Evolutionary conservation across 257 asterid species (phyloP).

Genomic region (Solanum neorickii): DNA sequence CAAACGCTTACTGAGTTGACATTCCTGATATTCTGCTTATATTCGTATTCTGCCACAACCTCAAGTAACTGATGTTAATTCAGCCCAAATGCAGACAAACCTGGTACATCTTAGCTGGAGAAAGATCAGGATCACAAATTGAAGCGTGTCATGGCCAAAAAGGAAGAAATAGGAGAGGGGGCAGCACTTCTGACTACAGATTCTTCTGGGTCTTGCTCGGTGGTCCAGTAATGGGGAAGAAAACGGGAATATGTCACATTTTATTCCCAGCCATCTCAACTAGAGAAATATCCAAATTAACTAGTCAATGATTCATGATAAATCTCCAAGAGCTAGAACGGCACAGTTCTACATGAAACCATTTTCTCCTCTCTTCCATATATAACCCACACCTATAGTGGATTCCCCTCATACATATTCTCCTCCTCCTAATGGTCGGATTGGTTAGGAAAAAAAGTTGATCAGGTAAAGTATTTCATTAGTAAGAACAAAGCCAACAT

Average conservation of each 20-base stretch:
- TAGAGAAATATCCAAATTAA: neutral
- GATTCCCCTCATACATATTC: neutral
- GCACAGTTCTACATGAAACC: neutral
- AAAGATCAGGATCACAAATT: neutral
- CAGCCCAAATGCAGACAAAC: neutral
- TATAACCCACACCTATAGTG: neutral
- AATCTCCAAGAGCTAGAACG: neutral
- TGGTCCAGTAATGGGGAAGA: neutral
- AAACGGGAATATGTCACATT: neutral
- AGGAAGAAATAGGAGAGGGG: neutral
- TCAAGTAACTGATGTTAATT: neutral
- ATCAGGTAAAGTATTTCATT: neutral
- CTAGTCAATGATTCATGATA: neutral
- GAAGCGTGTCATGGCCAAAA: neutral
- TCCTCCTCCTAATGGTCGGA: neutral
- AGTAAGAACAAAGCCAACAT: neutral
- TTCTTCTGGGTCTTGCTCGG: neutral
- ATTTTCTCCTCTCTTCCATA: neutral
- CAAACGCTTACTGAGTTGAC: neutral
- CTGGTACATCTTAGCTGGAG: neutral
- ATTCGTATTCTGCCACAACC: neutral
- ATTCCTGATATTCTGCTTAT: neutral
- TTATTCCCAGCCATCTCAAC: neutral
- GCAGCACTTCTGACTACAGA: neutral
- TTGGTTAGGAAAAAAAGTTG: neutral